Base-by-base conservation (phyloP, 208 protist species). In the Porcisia hertigi region DNA sequence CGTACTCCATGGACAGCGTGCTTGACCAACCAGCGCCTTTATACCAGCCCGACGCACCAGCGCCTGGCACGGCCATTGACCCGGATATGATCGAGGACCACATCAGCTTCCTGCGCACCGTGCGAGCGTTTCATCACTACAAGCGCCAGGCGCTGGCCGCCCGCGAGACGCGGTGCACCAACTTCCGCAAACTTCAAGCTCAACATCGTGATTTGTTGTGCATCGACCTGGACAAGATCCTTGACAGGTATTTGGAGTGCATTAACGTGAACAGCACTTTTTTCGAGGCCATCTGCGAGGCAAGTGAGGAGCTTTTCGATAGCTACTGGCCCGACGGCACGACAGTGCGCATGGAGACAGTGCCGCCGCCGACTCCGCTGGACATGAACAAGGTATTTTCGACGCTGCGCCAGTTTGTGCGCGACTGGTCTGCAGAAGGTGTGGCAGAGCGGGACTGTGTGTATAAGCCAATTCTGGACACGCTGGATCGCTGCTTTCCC, bases 371-470 rank as follows among this genome's bases (percentile, higher is more conserved):
- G 16, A 95, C 93, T 14, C 66, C 86, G 49, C 87, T 97, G 9
- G 96, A 98, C 82, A 91, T 97, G 86, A 93, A 98, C 69, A 99
- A 99, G 76, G 97, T 99, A 11, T 93, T 97, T 73, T 98, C 94
- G 2, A 99, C 98, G 25, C 78, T 99, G 58, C 95, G 96, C 59
- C 97, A 99, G 81, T 98, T 99, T 79, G 96, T 98, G 47, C 87
- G 98, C 1, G 98, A 99, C 78, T 99, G 98, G 98, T 92, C 92
- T 23, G 85, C 83, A 1, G 97, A 99, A 78, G 98, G 98, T 7
- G 80, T 76, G 12, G 79, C 77, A 14, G 98, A 99, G 88, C 85
- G 98, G n/a, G 84, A 94, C 69, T 90, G 88, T 36, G 93, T 96
- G 59, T 98, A 98, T 75, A 82, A 84, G 69, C 95, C 94, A 0